phyloP scores from a whole-genome alignment of 75 land plant species.

The Gnetum montanum region DNA sequence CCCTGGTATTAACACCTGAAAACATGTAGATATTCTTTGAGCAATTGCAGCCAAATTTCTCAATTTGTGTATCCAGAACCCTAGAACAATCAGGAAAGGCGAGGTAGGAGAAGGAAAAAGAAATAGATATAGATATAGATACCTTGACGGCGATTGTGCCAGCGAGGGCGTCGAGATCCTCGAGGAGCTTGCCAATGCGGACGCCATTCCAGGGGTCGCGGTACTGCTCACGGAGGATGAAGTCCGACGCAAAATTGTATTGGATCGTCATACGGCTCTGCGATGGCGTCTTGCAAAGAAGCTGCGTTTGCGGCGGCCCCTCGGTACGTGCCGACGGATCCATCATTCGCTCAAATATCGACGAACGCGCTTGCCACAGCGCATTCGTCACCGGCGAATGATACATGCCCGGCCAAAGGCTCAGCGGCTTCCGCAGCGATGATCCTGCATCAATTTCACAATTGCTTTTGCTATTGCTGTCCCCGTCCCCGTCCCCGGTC shows the following conservation, averaged over 20 bases:
- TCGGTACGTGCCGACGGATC: conserved; percentile 47
- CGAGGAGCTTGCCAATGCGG: conserved; percentile 84
- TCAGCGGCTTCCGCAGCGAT: conserved; percentile 47
- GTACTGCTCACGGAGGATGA: conserved; percentile 80
- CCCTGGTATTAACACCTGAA: neutral
- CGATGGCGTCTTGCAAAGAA: conserved; percentile 55
- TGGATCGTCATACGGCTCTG: conserved; percentile 61
- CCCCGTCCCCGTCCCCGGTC: too few relatives aligned
- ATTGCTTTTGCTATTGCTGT: too few relatives aligned
- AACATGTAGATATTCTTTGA: neutral
- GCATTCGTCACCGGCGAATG: conserved; percentile 92
- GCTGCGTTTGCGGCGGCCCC: conserved; percentile 63
- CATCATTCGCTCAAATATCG: conserved; percentile 54
- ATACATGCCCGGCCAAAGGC: conserved; percentile 93
- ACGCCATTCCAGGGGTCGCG: conserved; percentile 88
- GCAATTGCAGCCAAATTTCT: too few relatives aligned
- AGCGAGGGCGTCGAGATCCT: conserved; percentile 91
- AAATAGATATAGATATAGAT: neutral
- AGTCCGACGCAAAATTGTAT: conserved; percentile 62
- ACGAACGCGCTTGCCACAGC: conserved; percentile 80
- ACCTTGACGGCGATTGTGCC: conserved; percentile 94
- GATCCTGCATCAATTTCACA: conserved; percentile 22
- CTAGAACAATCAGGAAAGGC: too few relatives aligned
- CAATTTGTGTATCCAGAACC: too few relatives aligned
- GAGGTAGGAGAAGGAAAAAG: too few relatives aligned